These are phyloP conservation scores for Diaporthe citriasiana DNA, from an alignment of 2,329 filamentous ascomycete genomes.

Conservation along the genomic window DNA sequence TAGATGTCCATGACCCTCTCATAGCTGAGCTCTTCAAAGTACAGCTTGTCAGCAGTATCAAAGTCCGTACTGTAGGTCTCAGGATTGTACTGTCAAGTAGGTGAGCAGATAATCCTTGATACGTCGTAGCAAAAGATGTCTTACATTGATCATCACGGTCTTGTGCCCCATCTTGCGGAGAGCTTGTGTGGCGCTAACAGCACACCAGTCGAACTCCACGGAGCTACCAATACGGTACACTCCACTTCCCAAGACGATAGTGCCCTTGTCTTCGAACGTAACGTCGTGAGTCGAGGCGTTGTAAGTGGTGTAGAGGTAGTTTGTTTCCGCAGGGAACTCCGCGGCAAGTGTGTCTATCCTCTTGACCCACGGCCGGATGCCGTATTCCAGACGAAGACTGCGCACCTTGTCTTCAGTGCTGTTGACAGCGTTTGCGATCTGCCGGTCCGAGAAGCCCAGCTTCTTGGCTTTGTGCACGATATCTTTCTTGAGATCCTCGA, in stretches of 20 bases:
- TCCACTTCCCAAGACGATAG: conserved; percentile 90
- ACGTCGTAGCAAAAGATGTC: conserved; percentile 42
- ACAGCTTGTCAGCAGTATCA: conserved; percentile 90
- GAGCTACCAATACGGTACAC: conserved; percentile 98
- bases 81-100: conserved; percentile 70
- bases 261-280: conserved; percentile 91
- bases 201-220: conserved; percentile 99
- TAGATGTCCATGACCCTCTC: conserved; percentile 99
- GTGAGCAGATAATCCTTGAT: background rate
- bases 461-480: conserved; percentile 94
- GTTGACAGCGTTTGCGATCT: conserved; percentile 89
- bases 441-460: conserved; percentile 95
- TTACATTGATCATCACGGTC: conserved; percentile 95
- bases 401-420: conserved; percentile 92
- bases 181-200: conserved; percentile 88
- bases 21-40: conserved; percentile 97
- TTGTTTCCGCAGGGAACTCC: conserved; percentile 94
- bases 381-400: conserved; percentile 85
- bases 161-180: conserved; percentile 91
- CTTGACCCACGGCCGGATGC: conserved; percentile 96
- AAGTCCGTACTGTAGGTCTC: conserved; percentile 89
- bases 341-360: conserved; percentile 98
- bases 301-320: conserved; percentile 98
- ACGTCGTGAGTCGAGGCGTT: conserved; percentile 96
- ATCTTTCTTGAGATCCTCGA: conserved; percentile 89